These are phyloP conservation scores for Apiotrichum porosum DNA, from an alignment of 1,284 basidiomycete species.

Conservation along the genomic window DNA sequence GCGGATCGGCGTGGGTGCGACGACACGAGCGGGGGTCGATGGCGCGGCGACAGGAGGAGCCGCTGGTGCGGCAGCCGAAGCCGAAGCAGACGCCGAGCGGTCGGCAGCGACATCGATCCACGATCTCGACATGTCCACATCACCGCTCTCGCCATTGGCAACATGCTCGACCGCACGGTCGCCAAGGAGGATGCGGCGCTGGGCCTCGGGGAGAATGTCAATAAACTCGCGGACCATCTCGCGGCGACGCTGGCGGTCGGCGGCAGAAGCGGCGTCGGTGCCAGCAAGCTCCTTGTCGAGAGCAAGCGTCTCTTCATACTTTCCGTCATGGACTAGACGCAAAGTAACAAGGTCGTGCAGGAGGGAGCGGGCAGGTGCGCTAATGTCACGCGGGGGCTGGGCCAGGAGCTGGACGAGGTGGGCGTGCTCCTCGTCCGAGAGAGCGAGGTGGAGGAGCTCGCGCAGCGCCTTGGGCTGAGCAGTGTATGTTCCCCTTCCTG, in stretches of 20 bases:
- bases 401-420: conserved; percentile 41
- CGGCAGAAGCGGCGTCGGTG: conserved; percentile 28
- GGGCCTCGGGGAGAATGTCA: conserved; percentile 57
- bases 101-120: conserved; percentile 11
- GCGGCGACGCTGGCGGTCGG: conserved; percentile 52
- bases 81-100: neutral
- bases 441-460: conserved; percentile 38
- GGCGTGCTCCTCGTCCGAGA: conserved; percentile 35
- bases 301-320: conserved; percentile 66
- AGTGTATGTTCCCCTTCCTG: conserved; percentile 22
- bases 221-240: conserved; percentile 66
- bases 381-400: conserved; percentile 51
- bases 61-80: neutral
- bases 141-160: conserved; percentile 16
- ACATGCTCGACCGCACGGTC: neutral
- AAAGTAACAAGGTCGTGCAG: conserved; percentile 77
- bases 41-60: conserved; percentile 1
- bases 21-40: neutral
- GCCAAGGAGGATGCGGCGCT: conserved; percentile 37
- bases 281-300: conserved; percentile 59
- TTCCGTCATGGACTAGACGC: conserved; percentile 68
- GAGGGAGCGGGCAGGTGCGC: conserved; percentile 55
- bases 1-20: conserved; percentile 18
- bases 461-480: conserved; percentile 31
- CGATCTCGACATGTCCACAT: conserved; percentile 20